These are phyloP conservation scores for Capsicum chinense DNA, from an alignment of 257 asterid genomes.

Conservation along the genomic window DNA sequence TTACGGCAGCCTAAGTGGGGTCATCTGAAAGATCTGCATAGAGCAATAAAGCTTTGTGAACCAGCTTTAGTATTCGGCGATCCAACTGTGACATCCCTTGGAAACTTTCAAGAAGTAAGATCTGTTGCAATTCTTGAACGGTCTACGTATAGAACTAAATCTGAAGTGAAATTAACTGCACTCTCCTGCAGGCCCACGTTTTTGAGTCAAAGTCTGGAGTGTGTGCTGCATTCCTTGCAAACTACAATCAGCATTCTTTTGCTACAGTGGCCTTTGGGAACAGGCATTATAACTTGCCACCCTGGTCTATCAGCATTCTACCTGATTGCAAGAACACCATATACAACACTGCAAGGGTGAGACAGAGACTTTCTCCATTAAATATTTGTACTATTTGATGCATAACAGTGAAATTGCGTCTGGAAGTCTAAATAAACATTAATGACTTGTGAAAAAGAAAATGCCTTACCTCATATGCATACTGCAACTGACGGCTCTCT, in stretches of 20 bases:
- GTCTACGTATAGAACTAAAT: not conserved
- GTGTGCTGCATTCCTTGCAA: conserved; percentile 96
- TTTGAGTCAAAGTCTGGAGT: conserved; percentile 68
- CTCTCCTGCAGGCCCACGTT: conserved; percentile 74
- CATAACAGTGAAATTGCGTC: not conserved
- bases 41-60: conserved; percentile 98
- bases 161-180: conserved; percentile 20
- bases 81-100: conserved; percentile 77
- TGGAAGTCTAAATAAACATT: not conserved
- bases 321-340: conserved; percentile 95
- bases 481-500: not conserved
- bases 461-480: not conserved
- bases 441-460: not conserved
- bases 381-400: not conserved
- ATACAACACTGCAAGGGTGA: conserved; percentile 96
- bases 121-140: conserved; percentile 14
- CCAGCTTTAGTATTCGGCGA: conserved; percentile 82
- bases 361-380: conserved; percentile 27
- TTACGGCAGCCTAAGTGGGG: conserved; percentile 97
- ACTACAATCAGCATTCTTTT: conserved; percentile 68
- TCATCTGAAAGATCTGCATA: conserved; percentile 91
- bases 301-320: conserved; percentile 98
- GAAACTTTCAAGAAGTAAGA: conserved; percentile 91
- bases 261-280: conserved; percentile 74
- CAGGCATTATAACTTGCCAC: conserved; percentile 85